Percentiles rank a stretch among this genome's conserved stretches.
Evolutionary conservation across 371 early-diverging fungal genomes (phyloP).

Genomic region (Mucor saturninus): DNA sequence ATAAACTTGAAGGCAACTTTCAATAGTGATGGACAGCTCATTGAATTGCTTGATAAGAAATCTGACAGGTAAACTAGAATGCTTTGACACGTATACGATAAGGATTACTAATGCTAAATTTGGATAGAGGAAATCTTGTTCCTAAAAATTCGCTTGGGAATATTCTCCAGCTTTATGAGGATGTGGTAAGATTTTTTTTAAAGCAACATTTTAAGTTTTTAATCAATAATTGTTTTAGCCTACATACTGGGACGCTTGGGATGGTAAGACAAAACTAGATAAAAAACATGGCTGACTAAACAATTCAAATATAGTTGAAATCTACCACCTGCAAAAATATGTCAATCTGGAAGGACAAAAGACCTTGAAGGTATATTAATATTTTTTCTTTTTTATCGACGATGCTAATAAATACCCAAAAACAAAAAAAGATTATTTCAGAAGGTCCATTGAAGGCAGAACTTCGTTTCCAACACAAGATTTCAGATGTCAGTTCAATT

Average conservation of each 20-base stretch:
- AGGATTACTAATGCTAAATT: too few relatives aligned
- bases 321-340: conserved; percentile 53
- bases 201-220: not conserved
- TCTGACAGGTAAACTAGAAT: conserved; percentile 33
- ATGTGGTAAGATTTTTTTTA: conserved; percentile 59
- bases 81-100: too few relatives aligned
- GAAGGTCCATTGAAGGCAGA: conserved; percentile 57
- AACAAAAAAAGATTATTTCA: conserved; percentile 32
- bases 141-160: conserved; percentile 74
- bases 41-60: conserved; percentile 66
- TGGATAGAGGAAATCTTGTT: conserved; percentile 71
- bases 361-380: conserved; percentile 26
- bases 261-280: conserved; percentile 27
- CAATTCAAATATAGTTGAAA: conserved; percentile 38
- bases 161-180: conserved; percentile 83
- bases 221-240: conserved; percentile 42
- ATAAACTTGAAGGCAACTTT: conserved; percentile 68
- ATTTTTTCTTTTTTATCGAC: not conserved
- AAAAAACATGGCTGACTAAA: not conserved
- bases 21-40: conserved; percentile 73
- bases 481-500: conserved; percentile 70
- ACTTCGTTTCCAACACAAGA: conserved; percentile 63
- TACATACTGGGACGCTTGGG: conserved; percentile 83
- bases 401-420: not conserved
- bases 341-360: conserved; percentile 35